phyloP scores from a whole-genome alignment of 2,329 filamentous ascomycete genomes.

The Cercospora beticola region DNA sequence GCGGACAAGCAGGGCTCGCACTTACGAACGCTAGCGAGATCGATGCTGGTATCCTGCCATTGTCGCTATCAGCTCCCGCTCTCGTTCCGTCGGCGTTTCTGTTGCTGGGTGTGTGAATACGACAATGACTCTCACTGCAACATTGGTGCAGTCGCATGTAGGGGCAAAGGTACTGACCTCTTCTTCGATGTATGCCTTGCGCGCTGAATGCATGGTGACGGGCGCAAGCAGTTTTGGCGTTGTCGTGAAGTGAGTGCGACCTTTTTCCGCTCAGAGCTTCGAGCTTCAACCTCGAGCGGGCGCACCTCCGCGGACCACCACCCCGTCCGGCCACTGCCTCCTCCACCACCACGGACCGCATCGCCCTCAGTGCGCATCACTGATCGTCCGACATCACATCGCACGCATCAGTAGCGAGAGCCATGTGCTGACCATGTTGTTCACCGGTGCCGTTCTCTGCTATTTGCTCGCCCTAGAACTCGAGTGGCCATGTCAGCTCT shows the following conservation, averaged over 20 bases:
- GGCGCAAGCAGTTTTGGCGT: neutral
- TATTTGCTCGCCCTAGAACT: constrained; percentile 25
- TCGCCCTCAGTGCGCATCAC: neutral
- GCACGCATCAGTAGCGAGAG: neutral
- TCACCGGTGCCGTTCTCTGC: constrained; percentile 23
- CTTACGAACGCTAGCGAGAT: constrained; percentile 64
- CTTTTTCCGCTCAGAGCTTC: neutral
- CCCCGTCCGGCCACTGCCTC: neutral
- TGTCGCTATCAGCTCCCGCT: constrained; percentile 30
- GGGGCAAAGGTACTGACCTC: constrained; percentile 55
- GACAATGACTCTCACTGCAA: constrained; percentile 9
- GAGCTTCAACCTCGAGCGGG: neutral
- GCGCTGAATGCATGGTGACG: constrained; percentile 65
- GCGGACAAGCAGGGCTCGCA: constrained; percentile 26
- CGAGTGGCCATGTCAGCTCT: constrained; percentile 28
- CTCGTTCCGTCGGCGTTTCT: constrained; percentile 11
- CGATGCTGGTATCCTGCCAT: constrained; percentile 57
- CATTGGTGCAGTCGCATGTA: neutral
- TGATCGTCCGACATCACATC: neutral
- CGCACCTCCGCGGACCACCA: neutral
- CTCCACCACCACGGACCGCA: neutral
- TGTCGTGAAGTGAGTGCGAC: neutral
- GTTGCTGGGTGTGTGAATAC: constrained; percentile 36
- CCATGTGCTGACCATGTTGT: constrained; percentile 20
- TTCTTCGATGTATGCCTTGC: constrained; percentile 93